Evolutionary conservation across 345 rosid genomes (phyloP), one percentile per base, ranked within the genome.

Genomic region (Laguncularia racemosa): DNA sequence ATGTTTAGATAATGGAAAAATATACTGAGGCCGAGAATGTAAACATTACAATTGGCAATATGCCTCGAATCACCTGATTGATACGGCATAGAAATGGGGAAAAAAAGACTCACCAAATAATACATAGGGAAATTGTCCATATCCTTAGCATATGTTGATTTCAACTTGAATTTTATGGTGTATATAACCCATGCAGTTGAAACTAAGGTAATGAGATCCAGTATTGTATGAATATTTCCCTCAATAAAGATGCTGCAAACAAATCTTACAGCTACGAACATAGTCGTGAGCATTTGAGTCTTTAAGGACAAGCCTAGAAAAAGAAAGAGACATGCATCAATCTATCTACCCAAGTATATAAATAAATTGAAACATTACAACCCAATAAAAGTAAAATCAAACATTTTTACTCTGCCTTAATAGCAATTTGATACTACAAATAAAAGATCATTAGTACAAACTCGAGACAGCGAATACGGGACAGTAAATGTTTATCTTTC

Each of bases 111-210:
- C 78, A 84, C 97, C 79, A 73, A 50, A 56, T 82, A 82, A 67
- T 80, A 77, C 13, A 70, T 50, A 40, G 83, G 78, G 46, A 79
- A 59, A 64, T 33, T 79, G 84, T 91, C 98, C 0, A 82, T 67
- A 54, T 76, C 78, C 71, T 84, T 72, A 59, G 81, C 60, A 58
- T 85, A 91, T 52, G 83, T 78, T 12, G 88, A 66, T 61, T 78
- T 91, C 61, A 91, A 74, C 77, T 81, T 88, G 78, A 71, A 60
- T 13, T 88, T 77, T 7, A 88, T 85, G 88, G 84, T 84, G 62
- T 78, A 91, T 28, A 84, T 71, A 56, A 85, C 80, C 95, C 95
- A 91, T 2, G 58, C 21, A 6, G 98, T 91, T 8, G 86, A 67
- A 13, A 63, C 50, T 3, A 91, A 68, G 15, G 85, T 76, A 13